Evolutionary conservation across 108 stramenopile genomes (phyloP).

Genomic region (Halocafeteria seosinensis): DNA sequence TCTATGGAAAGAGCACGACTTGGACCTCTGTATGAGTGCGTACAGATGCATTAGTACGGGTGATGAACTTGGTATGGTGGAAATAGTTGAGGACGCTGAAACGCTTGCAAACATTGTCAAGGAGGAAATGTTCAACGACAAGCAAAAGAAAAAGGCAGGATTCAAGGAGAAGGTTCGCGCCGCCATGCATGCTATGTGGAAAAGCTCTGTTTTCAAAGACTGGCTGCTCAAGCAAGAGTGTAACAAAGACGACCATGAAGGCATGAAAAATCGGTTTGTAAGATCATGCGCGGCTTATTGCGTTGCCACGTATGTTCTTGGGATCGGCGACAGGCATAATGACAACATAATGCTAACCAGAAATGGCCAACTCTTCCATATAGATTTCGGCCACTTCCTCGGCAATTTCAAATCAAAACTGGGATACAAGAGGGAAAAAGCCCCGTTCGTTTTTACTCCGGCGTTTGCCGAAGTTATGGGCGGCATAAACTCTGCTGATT

Average conservation of each 20-base stretch:
- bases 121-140: background rate
- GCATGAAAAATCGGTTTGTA: constrained; percentile 8
- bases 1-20: constrained; percentile 28
- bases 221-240: background rate
- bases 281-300: constrained; percentile 18
- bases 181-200: background rate
- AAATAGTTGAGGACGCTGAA: constrained; percentile 31
- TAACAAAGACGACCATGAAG: background rate
- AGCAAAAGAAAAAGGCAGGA: background rate
- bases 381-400: constrained; percentile 34
- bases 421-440: constrained; percentile 24
- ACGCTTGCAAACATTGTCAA: constrained; percentile 25
- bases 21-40: constrained; percentile 18
- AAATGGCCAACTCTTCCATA: constrained; percentile 27
- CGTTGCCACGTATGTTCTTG: constrained; percentile 28
- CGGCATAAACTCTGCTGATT: background rate
- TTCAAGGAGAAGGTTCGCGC: background rate
- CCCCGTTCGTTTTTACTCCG: constrained; percentile 27
- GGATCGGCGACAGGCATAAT: constrained; percentile 30
- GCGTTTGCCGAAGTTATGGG: constrained; percentile 16
- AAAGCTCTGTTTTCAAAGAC: background rate
- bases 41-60: constrained; percentile 39
- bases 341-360: constrained; percentile 33
- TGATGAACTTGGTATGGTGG: constrained; percentile 31
- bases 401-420: constrained; percentile 36